A percentile compares a stretch with the other conserved stretches of the same genome.
Evolutionary conservation across 176 grass and related monocot species (phyloP).

Genomic region (Cenchrus americanus): DNA sequence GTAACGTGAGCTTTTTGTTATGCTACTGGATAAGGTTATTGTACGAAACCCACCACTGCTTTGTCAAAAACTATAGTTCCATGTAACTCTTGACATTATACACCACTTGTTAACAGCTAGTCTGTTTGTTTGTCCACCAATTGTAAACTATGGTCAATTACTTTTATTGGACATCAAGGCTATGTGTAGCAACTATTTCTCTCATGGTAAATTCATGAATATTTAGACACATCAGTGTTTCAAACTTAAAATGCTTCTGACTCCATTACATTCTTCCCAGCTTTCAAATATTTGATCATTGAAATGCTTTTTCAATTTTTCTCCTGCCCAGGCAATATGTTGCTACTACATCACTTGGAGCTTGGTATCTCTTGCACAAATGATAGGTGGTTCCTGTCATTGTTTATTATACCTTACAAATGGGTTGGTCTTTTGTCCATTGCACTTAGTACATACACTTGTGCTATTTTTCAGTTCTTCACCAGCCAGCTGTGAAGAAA

Average conservation of each 20-base stretch:
- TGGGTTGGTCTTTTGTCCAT: conserved; percentile 11
- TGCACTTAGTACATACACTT: not conserved
- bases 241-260: not conserved
- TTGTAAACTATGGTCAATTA: not conserved
- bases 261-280: not conserved
- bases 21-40: no score
- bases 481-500: conserved; percentile 26
- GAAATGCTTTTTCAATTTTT: not conserved
- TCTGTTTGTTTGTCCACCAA: not conserved
- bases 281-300: not conserved
- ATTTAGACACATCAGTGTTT: not conserved
- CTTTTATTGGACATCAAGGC: no score
- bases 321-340: conserved; percentile 26
- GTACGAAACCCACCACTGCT: not conserved
- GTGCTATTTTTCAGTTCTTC: conserved; percentile 27
- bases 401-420: not conserved
- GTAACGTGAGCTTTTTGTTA: no score
- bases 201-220: not conserved
- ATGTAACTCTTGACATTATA: not conserved
- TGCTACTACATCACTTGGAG: conserved; percentile 38
- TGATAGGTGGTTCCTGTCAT: conserved; percentile 37
- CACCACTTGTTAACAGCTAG: not conserved
- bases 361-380: conserved; percentile 23
- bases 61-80: not conserved
- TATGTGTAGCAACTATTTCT: not conserved